A percentile compares a stretch with the other conserved stretches of the same genome.
phyloP scores from a whole-genome alignment of 2,329 filamentous ascomycete genomes.

The Thelonectria rubi region DNA sequence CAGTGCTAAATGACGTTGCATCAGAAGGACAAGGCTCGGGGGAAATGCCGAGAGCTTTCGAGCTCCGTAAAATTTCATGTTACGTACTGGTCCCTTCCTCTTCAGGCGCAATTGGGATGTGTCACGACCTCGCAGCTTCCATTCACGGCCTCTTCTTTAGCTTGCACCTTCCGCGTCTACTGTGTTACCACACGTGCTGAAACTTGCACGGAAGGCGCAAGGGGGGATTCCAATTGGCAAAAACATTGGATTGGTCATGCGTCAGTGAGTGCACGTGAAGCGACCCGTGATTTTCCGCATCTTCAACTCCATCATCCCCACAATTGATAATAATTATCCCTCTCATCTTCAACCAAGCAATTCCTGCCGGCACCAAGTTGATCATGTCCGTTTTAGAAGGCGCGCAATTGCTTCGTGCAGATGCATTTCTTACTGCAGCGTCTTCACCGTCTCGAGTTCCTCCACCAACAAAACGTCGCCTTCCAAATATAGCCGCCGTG shows the following conservation, averaged over 20 bases:
- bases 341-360: not conserved
- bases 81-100: no score
- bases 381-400: slow-evolving; percentile 4
- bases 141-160: not conserved
- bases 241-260: not conserved
- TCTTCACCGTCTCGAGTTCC: slow-evolving; percentile 10
- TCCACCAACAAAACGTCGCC: slow-evolving; percentile 16
- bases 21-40: slow-evolving; percentile 1
- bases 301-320: not conserved
- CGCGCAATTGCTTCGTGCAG: slow-evolving; percentile 14
- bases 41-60: slow-evolving; percentile 37
- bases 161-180: not conserved
- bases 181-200: no score
- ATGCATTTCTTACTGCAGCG: not conserved
- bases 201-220: no score
- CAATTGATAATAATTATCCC: not conserved
- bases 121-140: not conserved
- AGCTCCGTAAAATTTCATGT: no score
- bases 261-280: not conserved
- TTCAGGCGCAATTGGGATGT: no score
- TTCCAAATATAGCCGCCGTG: slow-evolving; percentile 35
- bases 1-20: slow-evolving; percentile 40
- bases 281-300: not conserved
- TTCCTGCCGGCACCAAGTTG: not conserved
- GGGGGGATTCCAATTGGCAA: no score